Base-by-base conservation (phyloP, 176 grass and related monocot genomes). In the Triticum turgidum region DNA sequence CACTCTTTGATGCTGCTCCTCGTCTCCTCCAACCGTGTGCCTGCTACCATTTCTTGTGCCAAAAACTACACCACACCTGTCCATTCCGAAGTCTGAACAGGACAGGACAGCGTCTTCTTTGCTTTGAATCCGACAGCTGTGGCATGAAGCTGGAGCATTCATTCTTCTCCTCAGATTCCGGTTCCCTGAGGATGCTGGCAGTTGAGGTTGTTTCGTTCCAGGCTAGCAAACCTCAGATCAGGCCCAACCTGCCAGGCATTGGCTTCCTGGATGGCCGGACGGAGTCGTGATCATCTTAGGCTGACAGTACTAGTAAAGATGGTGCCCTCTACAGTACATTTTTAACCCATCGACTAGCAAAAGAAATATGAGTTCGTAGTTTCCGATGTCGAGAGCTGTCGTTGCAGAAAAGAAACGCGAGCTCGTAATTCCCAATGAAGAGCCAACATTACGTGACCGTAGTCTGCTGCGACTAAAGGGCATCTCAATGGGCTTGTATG, bases 151-250 rank as follows among this genome's bases (percentile, higher is more conserved):
- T 45, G 76, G 54, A 73, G 69, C 83, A 81, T 81, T 85, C 20
- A 85, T 59, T 76, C 33, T 61, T 65, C 34, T 76, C 42, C 69
- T 47, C 51, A 30, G 61, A 35, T 86, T 89, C 61, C 83, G 68
- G 83, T 89, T 86, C 82, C 88, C 78, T 82, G 78, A 85, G 83
- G 88, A 13, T 47, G 70, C 88, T 86, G 88, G 34, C 61, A 45
- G 9, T 17, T 61, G 56, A 67, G 44, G 45, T 21, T 81, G 69
- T 81, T 67, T 10, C 58, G 77, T 18, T 75, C 82, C 61, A 81
- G 77, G 52, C 65, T 84, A 80, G 76, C 87, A 75, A 24, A 3
- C 54, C 49, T 52, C 49, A 52, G 49, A 61, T 11, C 47, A 21
- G 20, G 13, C 21, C 73, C 77, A 85, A 85, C 69, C 61, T 81